Evolutionary conservation across 305 asterid species (phyloP).

Genomic region (Withania somnifera): DNA sequence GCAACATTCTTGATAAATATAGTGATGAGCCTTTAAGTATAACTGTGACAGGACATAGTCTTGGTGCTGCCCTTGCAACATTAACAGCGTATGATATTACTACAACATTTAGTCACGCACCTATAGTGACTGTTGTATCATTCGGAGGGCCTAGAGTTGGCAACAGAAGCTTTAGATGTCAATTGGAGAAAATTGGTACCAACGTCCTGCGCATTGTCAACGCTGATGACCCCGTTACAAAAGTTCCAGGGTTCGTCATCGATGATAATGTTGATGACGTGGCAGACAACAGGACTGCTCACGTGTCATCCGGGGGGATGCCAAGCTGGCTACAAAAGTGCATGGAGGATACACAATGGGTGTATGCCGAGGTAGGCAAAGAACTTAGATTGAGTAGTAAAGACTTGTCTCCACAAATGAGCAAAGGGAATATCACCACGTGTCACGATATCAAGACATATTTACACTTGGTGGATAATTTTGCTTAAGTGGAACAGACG

Average conservation of each 20-base stretch:
- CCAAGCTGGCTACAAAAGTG: conserved; percentile 33
- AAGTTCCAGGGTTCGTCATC: conserved; percentile 68
- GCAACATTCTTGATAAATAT: conserved; percentile 28
- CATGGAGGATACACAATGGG: conserved; percentile 52
- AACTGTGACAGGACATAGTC: conserved; percentile 85
- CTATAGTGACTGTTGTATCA: conserved; percentile 66
- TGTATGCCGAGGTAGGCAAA: conserved; percentile 35
- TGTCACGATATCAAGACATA: conserved; percentile 38
- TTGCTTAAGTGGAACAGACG: not conserved
- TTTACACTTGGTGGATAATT: conserved; percentile 20
- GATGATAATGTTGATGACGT: not conserved
- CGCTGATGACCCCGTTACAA: conserved; percentile 65
- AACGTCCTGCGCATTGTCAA: conserved; percentile 71
- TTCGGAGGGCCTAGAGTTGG: conserved; percentile 96
- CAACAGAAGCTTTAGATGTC: conserved; percentile 45
- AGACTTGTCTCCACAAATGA: not conserved
- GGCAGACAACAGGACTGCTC: not conserved
- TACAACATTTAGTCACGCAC: conserved; percentile 20
- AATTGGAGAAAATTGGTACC: conserved; percentile 50
- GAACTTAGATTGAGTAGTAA: conserved; percentile 36
- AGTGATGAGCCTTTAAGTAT: conserved; percentile 46
- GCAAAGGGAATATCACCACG: conserved; percentile 10
- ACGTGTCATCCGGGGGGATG: not conserved
- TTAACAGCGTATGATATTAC: conserved; percentile 69
- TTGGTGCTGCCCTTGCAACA: conserved; percentile 89